Evolutionary conservation across 768 basidiomycete genomes (phyloP).

Genomic region (Flagelloscypha sp.): DNA sequence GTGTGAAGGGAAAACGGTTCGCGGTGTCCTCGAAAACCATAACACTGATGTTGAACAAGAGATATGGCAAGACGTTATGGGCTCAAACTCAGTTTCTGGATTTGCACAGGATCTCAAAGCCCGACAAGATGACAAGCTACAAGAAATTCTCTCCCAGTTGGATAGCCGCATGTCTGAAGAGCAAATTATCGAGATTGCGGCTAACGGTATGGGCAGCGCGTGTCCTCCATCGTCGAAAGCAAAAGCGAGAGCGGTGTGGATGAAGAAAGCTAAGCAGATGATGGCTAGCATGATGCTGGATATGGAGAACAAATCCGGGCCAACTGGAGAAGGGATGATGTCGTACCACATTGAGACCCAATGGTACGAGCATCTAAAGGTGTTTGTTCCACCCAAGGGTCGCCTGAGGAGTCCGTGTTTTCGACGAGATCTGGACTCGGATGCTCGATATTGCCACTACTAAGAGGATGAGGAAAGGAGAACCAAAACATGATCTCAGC

Average conservation of each 20-base stretch:
- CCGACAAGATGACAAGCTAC: too few species aligned
- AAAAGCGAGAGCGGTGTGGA: too few species aligned
- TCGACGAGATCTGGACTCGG: slow-evolving; percentile 13
- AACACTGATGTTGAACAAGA: too few species aligned
- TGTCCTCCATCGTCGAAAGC: neutral
- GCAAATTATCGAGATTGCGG: neutral
- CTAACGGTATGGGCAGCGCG: neutral
- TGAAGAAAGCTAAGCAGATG: too few species aligned
- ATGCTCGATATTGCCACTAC: slow-evolving; percentile 17
- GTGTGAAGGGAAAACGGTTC: too few species aligned
- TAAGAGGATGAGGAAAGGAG: slow-evolving; percentile 5
- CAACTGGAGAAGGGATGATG: slow-evolving; percentile 1
- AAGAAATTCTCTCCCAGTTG: too few species aligned
- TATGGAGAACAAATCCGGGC: neutral
- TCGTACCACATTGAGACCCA: slow-evolving; percentile 11
- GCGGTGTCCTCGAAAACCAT: too few species aligned
- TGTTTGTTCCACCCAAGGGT: slow-evolving; percentile 17
- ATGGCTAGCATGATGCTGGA: neutral
- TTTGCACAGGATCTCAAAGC: too few species aligned
- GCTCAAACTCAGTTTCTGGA: too few species aligned
- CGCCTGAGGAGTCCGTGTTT: too few species aligned
- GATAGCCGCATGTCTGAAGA: too few species aligned
- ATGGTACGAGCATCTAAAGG: slow-evolving; percentile 17
- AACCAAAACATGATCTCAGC: slow-evolving; percentile 1
- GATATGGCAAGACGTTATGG: too few species aligned